Percentiles rank a stretch among this genome's conserved stretches.
Conservation (phyloP, 306 rosid genomes). For the Rosa persica region DNA sequence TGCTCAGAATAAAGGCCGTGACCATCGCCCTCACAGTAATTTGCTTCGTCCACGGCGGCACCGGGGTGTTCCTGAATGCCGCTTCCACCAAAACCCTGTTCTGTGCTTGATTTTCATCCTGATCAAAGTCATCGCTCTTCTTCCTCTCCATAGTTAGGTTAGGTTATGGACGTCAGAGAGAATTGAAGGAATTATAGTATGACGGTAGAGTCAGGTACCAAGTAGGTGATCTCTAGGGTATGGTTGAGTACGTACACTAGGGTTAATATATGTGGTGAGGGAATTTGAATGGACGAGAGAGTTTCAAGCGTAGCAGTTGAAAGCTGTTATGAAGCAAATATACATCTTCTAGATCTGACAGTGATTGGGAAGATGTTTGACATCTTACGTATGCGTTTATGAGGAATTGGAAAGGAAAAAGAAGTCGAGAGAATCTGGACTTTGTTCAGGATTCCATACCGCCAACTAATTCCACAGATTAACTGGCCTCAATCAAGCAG, state of each 20-base stretch:
- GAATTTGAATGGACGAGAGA: neutral
- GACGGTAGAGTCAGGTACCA: neutral
- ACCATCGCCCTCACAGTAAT: constrained; percentile 54
- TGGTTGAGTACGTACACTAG: neutral
- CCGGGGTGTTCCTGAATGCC: constrained; percentile 37
- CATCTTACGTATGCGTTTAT: neutral
- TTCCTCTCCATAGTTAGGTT: neutral
- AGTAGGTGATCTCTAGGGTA: neutral
- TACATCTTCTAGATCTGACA: neutral
- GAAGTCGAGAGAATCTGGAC: neutral
- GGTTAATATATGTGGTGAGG: neutral
- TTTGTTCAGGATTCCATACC: neutral
- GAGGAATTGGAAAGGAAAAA: neutral
- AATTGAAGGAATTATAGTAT: neutral
- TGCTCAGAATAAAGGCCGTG: constrained; percentile 51
- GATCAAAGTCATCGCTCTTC: neutral
- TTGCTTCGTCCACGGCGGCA: constrained; percentile 61
- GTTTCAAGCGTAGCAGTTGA: neutral
- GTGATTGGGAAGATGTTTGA: neutral
- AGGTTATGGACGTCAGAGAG: neutral
- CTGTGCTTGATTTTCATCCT: neutral
- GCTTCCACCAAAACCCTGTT: constrained; percentile 38
- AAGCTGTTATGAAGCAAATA: neutral
- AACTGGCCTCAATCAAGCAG: neutral
- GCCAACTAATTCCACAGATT: neutral